Evolutionary conservation across 2,329 filamentous ascomycete genomes (phyloP).

Genomic region (Paramyrothecium sp.): DNA sequence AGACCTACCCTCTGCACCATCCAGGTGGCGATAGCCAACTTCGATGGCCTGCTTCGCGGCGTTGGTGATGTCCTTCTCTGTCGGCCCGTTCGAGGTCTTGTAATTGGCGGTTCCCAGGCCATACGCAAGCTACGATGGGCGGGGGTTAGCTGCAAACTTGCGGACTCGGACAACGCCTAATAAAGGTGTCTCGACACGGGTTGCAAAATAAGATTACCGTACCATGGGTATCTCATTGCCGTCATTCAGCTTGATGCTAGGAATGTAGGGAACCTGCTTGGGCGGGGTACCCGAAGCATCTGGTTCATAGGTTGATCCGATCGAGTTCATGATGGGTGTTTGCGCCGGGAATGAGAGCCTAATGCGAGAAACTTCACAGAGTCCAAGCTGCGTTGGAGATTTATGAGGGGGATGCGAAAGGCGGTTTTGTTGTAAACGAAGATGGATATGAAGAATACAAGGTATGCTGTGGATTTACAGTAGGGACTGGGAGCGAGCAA

Average conservation of each 20-base stretch:
- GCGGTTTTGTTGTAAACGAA: too few relatives aligned
- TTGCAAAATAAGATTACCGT: constrained; percentile 16
- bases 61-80: constrained; percentile 53
- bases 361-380: neutral
- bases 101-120: constrained; percentile 69
- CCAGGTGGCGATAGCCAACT: constrained; percentile 70
- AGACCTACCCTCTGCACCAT: constrained; percentile 66
- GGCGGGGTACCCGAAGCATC: constrained; percentile 36
- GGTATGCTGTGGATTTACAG: too few relatives aligned
- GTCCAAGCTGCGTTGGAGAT: neutral
- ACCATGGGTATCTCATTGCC: constrained; percentile 71
- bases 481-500: too few relatives aligned
- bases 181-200: neutral
- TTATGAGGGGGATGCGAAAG: neutral
- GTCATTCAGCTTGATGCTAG: constrained; percentile 69
- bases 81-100: constrained; percentile 49
- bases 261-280: constrained; percentile 44
- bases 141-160: neutral
- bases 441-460: too few relatives aligned
- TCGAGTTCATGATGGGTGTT: constrained; percentile 39
- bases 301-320: constrained; percentile 34
- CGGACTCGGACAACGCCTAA: neutral
- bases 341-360: neutral
- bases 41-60: constrained; percentile 61
- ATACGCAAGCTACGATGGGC: constrained; percentile 56